Evolutionary conservation across 495 filamentous ascomycete species (phyloP), one percentile per base, ranked within the genome.

Genomic region (Peziza echinospora): DNA sequence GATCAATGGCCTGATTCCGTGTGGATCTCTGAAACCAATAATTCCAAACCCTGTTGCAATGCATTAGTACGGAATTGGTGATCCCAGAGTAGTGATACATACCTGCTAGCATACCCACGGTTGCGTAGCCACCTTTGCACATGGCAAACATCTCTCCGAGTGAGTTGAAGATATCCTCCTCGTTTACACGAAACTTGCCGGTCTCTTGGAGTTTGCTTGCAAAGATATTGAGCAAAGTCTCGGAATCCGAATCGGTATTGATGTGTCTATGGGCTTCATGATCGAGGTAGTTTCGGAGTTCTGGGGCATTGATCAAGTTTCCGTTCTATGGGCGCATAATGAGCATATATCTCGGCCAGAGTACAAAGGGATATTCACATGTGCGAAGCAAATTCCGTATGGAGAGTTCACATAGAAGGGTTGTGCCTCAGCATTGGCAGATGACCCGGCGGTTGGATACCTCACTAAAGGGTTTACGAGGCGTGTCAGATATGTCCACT

Each of bases 381-480:
- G 68, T 19, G 67, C 65, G 62, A 69, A 69, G 52, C 64, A 71
- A 50, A 75, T 75, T 19, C 85, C 83, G 60, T 91, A 92, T 3
- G 85, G 86, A 45, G 77, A 79, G 65, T 92, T 93, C 58, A 91
- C 84, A 58, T 92, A 93, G 63, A 93, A 93, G 0, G 86, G 86
- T 63, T 85, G 80, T 26, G 77, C 77, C 62, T 84, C 80, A 39
- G 78, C 71, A 55, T 76, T 81, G 34, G 82, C 82, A 54, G 78
- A 86, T 56, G 76, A 86, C 16, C 84, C 85, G 10, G 84, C 83
- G 0, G 87, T 93, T 2, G 87, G 86, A 64, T 93, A 94, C 49
- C 86, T 70, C 50, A 94, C 67, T 60, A 44, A 11, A 19, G 40
- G 24, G 30, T 40, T 22, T 10, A 10, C 17, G 24, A 26, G 10